Evolutionary conservation across 805 yeast genomes (phyloP).

Genomic region (Candida dendrica): DNA sequence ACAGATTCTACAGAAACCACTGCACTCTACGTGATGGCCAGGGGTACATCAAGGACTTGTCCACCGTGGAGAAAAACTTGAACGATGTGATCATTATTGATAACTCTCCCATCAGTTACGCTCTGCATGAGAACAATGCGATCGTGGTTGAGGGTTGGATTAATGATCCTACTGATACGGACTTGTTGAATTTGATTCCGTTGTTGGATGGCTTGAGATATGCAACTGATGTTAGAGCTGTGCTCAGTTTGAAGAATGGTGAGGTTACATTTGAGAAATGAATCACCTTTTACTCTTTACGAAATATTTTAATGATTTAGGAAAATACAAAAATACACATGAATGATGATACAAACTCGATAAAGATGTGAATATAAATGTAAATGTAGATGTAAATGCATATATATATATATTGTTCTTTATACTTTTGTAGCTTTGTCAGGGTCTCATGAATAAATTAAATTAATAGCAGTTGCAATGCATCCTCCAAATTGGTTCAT

Average conservation of each 20-base stretch:
- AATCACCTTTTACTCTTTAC: not conserved
- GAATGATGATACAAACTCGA: too few relatives aligned
- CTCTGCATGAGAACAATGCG: slow-evolving; percentile 79
- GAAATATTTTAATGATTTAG: too few relatives aligned
- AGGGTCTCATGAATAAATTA: too few relatives aligned
- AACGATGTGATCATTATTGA: slow-evolving; percentile 73
- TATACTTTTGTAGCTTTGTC: too few relatives aligned
- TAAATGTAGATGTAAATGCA: too few relatives aligned
- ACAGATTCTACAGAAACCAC: slow-evolving; percentile 69
- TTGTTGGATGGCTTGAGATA: slow-evolving; percentile 67
- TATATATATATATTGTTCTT: too few relatives aligned
- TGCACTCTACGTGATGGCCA: slow-evolving; percentile 73
- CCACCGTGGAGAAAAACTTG: slow-evolving; percentile 43
- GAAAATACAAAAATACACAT: too few relatives aligned
- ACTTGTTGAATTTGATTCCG: slow-evolving; percentile 75
- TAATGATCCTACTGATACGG: slow-evolving; percentile 87
- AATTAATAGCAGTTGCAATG: slow-evolving; percentile 4
- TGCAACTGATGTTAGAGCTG: slow-evolving; percentile 76
- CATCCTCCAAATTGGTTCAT: slow-evolving; percentile 2
- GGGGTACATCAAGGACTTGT: slow-evolving; percentile 79
- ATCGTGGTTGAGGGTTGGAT: slow-evolving; percentile 97
- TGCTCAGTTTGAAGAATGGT: slow-evolving; percentile 70
- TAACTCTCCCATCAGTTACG: slow-evolving; percentile 88
- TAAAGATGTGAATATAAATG: too few relatives aligned
- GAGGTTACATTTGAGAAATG: slow-evolving; percentile 46